These are phyloP conservation scores for Tricholoma matsutake DNA, from an alignment of 768 basidiomycete genomes.

Conservation along the genomic window DNA sequence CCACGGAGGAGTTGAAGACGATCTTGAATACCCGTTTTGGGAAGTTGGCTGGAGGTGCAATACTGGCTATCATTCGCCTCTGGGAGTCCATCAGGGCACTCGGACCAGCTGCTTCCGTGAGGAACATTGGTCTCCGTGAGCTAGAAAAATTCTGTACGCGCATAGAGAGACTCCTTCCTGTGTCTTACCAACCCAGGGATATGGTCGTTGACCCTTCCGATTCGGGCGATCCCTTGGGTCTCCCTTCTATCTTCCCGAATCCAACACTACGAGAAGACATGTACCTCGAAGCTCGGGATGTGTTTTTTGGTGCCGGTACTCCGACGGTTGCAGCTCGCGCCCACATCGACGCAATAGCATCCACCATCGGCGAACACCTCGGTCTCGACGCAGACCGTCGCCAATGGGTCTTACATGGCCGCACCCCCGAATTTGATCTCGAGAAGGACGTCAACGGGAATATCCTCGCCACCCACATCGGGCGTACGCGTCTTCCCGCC, in stretches of 20 bases:
- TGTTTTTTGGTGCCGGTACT: constrained; percentile 79
- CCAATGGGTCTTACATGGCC: constrained; percentile 64
- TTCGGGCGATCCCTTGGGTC: constrained; percentile 18
- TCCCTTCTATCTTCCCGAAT: constrained; percentile 60
- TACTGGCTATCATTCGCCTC: constrained; percentile 53
- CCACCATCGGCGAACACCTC: constrained; percentile 56
- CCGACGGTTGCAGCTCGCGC: constrained; percentile 50
- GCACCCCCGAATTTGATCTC: constrained; percentile 63
- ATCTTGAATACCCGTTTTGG: constrained; percentile 73
- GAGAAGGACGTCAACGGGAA: constrained; percentile 68
- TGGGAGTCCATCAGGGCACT: constrained; percentile 64
- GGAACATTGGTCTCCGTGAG: constrained; percentile 73
- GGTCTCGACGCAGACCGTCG: constrained; percentile 68
- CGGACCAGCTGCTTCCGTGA: constrained; percentile 48
- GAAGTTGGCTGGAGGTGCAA: constrained; percentile 47
- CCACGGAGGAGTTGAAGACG: constrained; percentile 58
- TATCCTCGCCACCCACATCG: constrained; percentile 54
- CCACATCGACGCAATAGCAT: constrained; percentile 48
- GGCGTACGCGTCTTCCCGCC: constrained; percentile 55
- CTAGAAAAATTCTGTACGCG: constrained; percentile 82
- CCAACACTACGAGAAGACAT: constrained; percentile 82
- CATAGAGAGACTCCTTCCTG: constrained; percentile 58
- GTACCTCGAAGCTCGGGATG: constrained; percentile 83
- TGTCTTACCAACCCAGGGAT: constrained; percentile 42
- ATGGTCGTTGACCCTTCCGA: constrained; percentile 37